Conservation (phyloP, 2,329 filamentous ascomycete species). For the Xylariaceae sp. region DNA sequence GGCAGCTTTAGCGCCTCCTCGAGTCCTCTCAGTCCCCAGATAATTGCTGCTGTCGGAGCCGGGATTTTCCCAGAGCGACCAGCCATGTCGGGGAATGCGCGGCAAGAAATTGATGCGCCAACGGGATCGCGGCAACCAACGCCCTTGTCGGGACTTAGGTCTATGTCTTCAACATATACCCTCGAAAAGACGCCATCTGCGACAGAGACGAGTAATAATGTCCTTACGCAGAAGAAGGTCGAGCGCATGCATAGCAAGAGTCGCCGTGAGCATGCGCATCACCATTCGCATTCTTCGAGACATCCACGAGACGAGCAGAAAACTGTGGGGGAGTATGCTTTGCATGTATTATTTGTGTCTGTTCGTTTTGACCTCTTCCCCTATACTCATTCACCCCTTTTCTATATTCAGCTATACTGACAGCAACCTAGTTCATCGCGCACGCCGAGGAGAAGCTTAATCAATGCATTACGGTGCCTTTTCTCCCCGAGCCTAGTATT, state of each 20-base stretch:
- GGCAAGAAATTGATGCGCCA: conserved; percentile 42
- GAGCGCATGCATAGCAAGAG: conserved; percentile 62
- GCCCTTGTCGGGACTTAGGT: conserved; percentile 43
- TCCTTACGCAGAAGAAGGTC: conserved; percentile 46
- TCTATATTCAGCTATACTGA: conserved; percentile 29
- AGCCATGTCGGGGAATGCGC: conserved; percentile 45
- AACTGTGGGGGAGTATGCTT: conserved; percentile 94
- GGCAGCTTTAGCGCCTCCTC: conserved; percentile 77
- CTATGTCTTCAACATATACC: conserved; percentile 29
- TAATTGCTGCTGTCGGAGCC: conserved; percentile 65
- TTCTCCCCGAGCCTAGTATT: conserved; percentile 76
- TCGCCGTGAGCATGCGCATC: conserved; percentile 66
- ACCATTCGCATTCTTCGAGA: conserved; percentile 70
- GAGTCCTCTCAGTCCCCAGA: conserved; percentile 82
- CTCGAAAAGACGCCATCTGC: conserved; percentile 45
- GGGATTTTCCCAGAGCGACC: conserved; percentile 47
- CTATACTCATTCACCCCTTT: neutral
- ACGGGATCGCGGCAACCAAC: conserved; percentile 41
- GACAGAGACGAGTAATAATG: conserved; percentile 39
- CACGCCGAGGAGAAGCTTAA: conserved; percentile 96
- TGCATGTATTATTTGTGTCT: conserved; percentile 93
- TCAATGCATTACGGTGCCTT: conserved; percentile 73
- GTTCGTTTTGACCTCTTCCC: conserved; percentile 42
- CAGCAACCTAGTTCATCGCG: conserved; percentile 65
- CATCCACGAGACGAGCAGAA: conserved; percentile 72